A percentile compares a stretch with the other conserved stretches of the same genome.
These are phyloP conservation scores for Moringa oleifera DNA, from an alignment of 345 rosid genomes.

Conservation along the genomic window DNA sequence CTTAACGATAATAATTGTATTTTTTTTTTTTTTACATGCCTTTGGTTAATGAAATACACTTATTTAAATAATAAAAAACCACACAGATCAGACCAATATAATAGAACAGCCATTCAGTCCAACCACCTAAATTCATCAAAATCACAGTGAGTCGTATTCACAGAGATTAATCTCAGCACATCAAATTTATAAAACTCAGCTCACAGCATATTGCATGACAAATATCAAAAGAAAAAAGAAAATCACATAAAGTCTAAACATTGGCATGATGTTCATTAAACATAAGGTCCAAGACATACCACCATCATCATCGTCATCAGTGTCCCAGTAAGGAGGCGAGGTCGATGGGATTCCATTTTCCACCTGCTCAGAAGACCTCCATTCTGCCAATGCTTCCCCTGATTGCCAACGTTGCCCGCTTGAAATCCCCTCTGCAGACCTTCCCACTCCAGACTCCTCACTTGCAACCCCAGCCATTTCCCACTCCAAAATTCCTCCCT, in stretches of 20 bases:
- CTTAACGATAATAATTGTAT: neutral
- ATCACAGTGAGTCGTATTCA: neutral
- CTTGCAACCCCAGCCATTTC: constrained; percentile 62
- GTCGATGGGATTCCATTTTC: constrained; percentile 87
- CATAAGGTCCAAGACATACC: constrained; percentile 27
- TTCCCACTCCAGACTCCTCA: constrained; percentile 69
- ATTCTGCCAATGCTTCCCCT: constrained; percentile 81
- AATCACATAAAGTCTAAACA: neutral
- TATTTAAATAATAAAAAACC: too few species aligned
- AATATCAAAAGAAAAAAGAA: too few species aligned
- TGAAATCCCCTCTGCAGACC: constrained; percentile 58
- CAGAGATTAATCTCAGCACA: neutral
- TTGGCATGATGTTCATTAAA: too few species aligned
- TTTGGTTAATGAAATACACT: neutral
- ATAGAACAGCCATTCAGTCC: neutral
- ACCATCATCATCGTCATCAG: constrained; percentile 72
- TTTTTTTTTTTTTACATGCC: neutral
- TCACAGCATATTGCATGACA: too few species aligned
- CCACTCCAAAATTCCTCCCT: constrained; percentile 35
- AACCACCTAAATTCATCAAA: neutral
- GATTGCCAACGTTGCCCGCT: constrained; percentile 54
- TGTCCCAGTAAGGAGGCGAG: constrained; percentile 87
- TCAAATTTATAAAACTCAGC: neutral
- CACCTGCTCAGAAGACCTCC: constrained; percentile 93
- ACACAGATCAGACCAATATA: neutral